Base-by-base conservation (phyloP, 192 early-diverging fungal species). In the Backusella westeae region DNA sequence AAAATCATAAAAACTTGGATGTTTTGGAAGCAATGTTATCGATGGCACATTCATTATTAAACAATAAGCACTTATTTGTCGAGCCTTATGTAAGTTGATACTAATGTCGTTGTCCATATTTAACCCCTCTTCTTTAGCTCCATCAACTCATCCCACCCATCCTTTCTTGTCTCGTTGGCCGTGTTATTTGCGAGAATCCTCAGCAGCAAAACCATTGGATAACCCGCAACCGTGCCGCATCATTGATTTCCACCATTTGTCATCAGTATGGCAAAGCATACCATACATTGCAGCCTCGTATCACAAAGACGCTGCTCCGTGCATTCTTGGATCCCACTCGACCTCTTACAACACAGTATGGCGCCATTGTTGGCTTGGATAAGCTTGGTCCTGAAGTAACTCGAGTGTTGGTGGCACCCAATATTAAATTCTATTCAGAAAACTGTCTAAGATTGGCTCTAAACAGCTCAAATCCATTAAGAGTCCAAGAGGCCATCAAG, bases 81-180 rank as follows among this genome's bases (percentile, higher is more conserved):
- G 98, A 99, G 77, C 96, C 98, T 67, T 96, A 99, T 73, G 95
- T 96, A 90, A 75, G 88, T 68, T 15, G 29, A 2, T 52, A 32
- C 32, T 32, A 75, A 53, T 59, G 10, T 34, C 0, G 12, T 36
- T 21, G 56, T 19, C 21, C 15, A 39, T 1, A 9, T 34, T 34
- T n/a, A 74, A 32, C 7, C 9, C 29, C 21, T 63, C 9, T 21
- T 53, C 7, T 32, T 53, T 82, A 96, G 95, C 84, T 99, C 44
- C 97, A 99, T 82, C 96, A 98, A 89, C 85, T 99, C 9, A 93
- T 99, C 53, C 97, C 97, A 14, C 89, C 92, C 5, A 90, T 99
- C 39, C 82, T 99, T 56, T 96, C 98, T 15, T 98, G 96, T 75
- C 83, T 98, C 34, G 95, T 99, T 8, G 92, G 92, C 74, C 95